Evolutionary conservation across 805 yeast genomes (phyloP).

Genomic region (Nakazawaea sp.): DNA sequence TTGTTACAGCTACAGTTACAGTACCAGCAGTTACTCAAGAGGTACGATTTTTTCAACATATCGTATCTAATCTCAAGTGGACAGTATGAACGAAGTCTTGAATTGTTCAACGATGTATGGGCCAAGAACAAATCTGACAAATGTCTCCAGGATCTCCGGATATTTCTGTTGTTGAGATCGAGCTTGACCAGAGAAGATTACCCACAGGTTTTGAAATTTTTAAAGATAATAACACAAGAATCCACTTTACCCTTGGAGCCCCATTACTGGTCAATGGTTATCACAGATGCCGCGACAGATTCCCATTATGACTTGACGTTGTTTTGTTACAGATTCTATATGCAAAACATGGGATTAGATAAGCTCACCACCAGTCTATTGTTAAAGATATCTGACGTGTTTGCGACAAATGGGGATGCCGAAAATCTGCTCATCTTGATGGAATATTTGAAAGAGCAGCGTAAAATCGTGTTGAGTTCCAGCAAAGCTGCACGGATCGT

Average conservation of each 20-base stretch:
- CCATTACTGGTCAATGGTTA: background rate
- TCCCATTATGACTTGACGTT: background rate
- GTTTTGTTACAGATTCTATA: slow-evolving; percentile 1
- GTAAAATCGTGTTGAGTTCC: background rate
- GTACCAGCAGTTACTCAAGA: background rate
- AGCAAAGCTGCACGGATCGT: background rate
- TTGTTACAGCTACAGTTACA: slow-evolving; percentile 2
- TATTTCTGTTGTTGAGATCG: background rate
- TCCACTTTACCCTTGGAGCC: background rate
- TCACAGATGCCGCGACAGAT: background rate
- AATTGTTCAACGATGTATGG: slow-evolving; percentile 1
- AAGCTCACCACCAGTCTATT: slow-evolving; percentile 1
- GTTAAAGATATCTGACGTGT: background rate
- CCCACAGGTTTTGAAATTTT: slow-evolving; percentile 1
- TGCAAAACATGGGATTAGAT: background rate
- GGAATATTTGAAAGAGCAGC: background rate
- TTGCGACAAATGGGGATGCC: slow-evolving; percentile 5
- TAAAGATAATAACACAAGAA: background rate
- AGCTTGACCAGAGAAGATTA: slow-evolving; percentile 6
- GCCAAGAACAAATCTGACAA: background rate
- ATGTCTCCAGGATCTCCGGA: background rate
- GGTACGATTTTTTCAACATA: background rate
- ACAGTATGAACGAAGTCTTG: slow-evolving; percentile 8
- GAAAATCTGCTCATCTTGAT: background rate
- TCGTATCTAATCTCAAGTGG: slow-evolving; percentile 2